phyloP scores from a whole-genome alignment of 768 basidiomycete genomes.

The Xerocomus spinulosus region DNA sequence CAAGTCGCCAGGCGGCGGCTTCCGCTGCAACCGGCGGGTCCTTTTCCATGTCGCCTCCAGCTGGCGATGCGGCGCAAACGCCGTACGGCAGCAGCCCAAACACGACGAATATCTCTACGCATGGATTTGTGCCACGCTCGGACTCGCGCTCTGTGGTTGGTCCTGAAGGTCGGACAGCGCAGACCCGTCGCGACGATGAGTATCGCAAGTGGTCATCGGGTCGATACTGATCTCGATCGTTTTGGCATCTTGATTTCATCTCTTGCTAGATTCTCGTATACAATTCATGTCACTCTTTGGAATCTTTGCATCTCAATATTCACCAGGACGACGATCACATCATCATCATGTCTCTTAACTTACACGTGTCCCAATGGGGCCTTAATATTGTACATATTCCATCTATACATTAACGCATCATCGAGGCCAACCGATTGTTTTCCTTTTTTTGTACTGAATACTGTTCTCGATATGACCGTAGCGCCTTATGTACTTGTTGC shows the following conservation, averaged over 20 bases:
- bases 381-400: slow-evolving; percentile 37
- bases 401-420: slow-evolving; percentile 28
- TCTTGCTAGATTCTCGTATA: slow-evolving; percentile 31
- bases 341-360: slow-evolving; percentile 34
- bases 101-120: slow-evolving; percentile 26
- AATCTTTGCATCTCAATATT: slow-evolving; percentile 32
- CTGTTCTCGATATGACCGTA: slow-evolving; percentile 20
- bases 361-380: slow-evolving; percentile 28
- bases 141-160: slow-evolving; percentile 37
- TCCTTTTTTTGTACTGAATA: slow-evolving; percentile 24
- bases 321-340: slow-evolving; percentile 33
- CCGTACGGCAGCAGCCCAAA: slow-evolving; percentile 35
- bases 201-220: slow-evolving; percentile 46
- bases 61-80: slow-evolving; percentile 30
- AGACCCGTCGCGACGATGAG: slow-evolving; percentile 46
- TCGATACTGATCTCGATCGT: slow-evolving; percentile 41
- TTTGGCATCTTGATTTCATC: slow-evolving; percentile 33
- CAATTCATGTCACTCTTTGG: slow-evolving; percentile 32
- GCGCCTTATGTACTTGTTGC: slow-evolving; percentile 28
- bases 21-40: slow-evolving; percentile 39
- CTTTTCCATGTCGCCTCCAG: slow-evolving; percentile 40
- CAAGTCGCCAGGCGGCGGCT: slow-evolving; percentile 55
- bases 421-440: slow-evolving; percentile 23
- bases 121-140: slow-evolving; percentile 38
- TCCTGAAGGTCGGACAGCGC: slow-evolving; percentile 23